Percentiles rank a stretch among this genome's conserved stretches.
phyloP scores from a whole-genome alignment of 1,139 yeast species.

The Sugiyamaella grinbergsii region DNA sequence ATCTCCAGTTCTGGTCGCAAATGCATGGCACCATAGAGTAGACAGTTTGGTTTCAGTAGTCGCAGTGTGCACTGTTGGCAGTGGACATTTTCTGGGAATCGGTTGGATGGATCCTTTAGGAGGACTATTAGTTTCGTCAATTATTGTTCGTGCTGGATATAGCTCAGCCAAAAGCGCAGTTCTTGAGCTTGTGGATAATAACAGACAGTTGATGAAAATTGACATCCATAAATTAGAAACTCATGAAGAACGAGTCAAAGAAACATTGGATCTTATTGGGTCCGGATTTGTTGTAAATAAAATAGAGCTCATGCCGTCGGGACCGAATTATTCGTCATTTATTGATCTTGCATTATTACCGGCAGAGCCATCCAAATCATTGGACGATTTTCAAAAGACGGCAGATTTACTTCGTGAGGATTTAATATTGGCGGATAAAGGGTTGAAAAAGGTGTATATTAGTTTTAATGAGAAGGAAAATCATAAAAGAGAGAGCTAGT shows the following conservation, averaged over 20 bases:
- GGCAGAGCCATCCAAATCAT: background rate
- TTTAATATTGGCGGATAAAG: constrained; percentile 41
- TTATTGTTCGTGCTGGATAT: constrained; percentile 84
- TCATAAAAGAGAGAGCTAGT: too few species aligned
- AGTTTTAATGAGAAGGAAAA: constrained; percentile 8
- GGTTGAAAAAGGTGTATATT: constrained; percentile 42
- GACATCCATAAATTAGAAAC: constrained; percentile 27
- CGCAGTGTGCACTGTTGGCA: constrained; percentile 83
- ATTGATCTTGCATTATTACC: constrained; percentile 23
- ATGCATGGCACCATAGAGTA: constrained; percentile 99
- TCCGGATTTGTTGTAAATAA: constrained; percentile 37
- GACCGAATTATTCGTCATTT: constrained; percentile 33
- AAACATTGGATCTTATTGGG: constrained; percentile 23
- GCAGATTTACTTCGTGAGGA: constrained; percentile 39
- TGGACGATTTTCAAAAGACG: constrained; percentile 52
- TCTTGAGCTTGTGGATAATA: constrained; percentile 70
- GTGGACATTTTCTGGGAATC: constrained; percentile 75
- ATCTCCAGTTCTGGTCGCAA: constrained; percentile 89
- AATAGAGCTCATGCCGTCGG: constrained; percentile 36
- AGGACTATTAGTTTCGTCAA: constrained; percentile 77
- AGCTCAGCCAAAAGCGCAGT: constrained; percentile 69
- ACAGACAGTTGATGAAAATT: constrained; percentile 25
- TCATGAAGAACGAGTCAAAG: constrained; percentile 28
- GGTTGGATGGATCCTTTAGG: constrained; percentile 91
- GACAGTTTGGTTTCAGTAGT: constrained; percentile 91